These are phyloP conservation scores for Candida taoyuanica DNA, from an alignment of 805 yeast genomes.

Conservation along the genomic window DNA sequence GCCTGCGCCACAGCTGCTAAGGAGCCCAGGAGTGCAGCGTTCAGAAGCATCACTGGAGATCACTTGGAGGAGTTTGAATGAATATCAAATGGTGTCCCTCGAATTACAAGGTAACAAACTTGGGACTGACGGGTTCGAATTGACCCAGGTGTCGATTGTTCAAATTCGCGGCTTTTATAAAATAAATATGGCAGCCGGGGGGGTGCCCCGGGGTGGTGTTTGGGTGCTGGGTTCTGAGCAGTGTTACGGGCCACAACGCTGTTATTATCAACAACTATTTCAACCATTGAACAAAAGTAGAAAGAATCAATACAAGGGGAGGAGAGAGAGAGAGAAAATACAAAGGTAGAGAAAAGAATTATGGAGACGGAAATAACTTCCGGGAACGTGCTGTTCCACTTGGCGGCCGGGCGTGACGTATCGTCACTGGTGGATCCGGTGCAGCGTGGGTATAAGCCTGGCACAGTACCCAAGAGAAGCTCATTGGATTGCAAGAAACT, in stretches of 20 bases:
- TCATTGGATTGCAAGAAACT: constrained; percentile 27
- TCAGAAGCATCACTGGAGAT: constrained; percentile 3
- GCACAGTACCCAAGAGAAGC: constrained; percentile 14
- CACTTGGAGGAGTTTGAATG: no score
- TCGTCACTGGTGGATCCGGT: constrained; percentile 13
- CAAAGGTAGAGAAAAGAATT: no score
- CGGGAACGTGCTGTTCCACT: constrained; percentile 10
- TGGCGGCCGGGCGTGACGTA: constrained; percentile 17
- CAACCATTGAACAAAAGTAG: no score
- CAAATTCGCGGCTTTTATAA: no score
- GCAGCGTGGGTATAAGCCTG: not conserved
- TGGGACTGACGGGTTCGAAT: not conserved
- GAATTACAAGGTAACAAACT: not conserved
- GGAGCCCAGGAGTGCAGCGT: constrained; percentile 6
- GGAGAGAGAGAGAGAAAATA: no score
- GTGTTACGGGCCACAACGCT: no score
- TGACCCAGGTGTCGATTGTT: not conserved
- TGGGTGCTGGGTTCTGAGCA: no score
- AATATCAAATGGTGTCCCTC: not conserved
- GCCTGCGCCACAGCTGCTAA: constrained; percentile 32
- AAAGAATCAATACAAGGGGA: no score
- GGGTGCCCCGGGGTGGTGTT: no score
- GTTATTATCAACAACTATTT: no score
- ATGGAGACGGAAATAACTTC: not conserved
- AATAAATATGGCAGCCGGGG: no score